Conservation (phyloP, 2,329 filamentous ascomycete species). For the Phyllosticta capitalensis region DNA sequence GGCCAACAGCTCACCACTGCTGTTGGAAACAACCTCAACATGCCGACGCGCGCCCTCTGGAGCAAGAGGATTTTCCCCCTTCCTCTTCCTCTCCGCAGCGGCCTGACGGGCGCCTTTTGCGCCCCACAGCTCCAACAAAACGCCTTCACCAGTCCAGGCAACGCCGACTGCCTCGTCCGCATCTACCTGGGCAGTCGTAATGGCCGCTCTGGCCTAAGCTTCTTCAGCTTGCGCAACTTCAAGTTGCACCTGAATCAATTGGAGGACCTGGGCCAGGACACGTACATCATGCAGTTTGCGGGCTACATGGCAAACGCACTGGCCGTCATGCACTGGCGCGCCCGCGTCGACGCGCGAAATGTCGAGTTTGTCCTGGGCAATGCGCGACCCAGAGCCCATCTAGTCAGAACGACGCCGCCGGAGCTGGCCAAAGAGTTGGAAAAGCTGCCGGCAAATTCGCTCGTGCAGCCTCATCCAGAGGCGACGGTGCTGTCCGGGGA, state of each 20-base stretch:
- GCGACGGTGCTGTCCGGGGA: too few species aligned
- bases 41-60: not conserved
- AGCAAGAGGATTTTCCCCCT: not conserved
- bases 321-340: constrained; percentile 43
- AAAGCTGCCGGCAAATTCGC: too few species aligned
- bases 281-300: not conserved
- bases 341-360: constrained; percentile 41
- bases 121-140: not conserved
- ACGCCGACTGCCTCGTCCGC: constrained; percentile 40
- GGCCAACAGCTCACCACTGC: not conserved
- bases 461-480: too few species aligned
- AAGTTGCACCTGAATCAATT: constrained; percentile 44
- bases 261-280: constrained; percentile 31
- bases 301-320: constrained; percentile 44
- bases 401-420: too few species aligned
- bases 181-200: constrained; percentile 38
- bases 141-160: constrained; percentile 7
- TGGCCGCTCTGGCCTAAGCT: constrained; percentile 13
- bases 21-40: not conserved
- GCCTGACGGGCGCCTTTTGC: not conserved
- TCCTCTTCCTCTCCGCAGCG: not conserved
- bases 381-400: constrained; percentile 7
- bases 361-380: constrained; percentile 46
- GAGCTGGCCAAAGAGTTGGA: too few species aligned
- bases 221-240: constrained; percentile 41